phyloP scores from a whole-genome alignment of 148 eudicot genomes.

The Dysphania ambrosioides region DNA sequence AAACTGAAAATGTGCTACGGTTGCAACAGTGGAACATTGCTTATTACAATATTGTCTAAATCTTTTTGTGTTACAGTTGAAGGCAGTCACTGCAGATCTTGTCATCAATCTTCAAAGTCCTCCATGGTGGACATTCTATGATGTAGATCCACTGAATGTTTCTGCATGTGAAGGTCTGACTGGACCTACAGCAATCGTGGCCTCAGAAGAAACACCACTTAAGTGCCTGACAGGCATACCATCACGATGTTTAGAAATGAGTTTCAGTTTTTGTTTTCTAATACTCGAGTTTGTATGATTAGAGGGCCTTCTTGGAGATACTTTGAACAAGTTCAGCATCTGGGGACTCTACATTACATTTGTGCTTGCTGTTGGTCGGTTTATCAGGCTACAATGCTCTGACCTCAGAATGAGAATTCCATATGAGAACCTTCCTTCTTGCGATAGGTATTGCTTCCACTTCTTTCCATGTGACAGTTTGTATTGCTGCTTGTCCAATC shows the following conservation, averaged over 20 bases:
- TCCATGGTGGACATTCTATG: conserved; percentile 92
- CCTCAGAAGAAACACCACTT: conserved; percentile 97
- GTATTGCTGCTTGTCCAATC: background rate
- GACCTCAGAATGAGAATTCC: conserved; percentile 98
- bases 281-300: conserved; percentile 4
- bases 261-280: conserved; percentile 11
- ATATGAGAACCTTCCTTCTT: conserved; percentile 92
- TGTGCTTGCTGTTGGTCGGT: conserved; percentile 96
- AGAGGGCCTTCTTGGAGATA: conserved; percentile 97
- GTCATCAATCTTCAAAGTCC: conserved; percentile 51
- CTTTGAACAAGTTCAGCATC: conserved; percentile 97
- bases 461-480: background rate
- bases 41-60: background rate
- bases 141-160: conserved; percentile 45
- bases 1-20: background rate
- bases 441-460: conserved; percentile 60
- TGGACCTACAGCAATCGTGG: conserved; percentile 86
- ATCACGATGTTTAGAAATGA: conserved; percentile 2
- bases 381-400: conserved; percentile 95
- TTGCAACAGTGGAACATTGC: background rate
- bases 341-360: conserved; percentile 99
- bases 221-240: too few species aligned
- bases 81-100: conserved; percentile 72
- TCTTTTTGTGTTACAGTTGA: conserved; percentile 31
- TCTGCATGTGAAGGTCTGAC: conserved; percentile 58